Evolutionary conservation across 805 yeast species (phyloP), one percentile per base, ranked within the genome.

Genomic region (Candida boleticola): DNA sequence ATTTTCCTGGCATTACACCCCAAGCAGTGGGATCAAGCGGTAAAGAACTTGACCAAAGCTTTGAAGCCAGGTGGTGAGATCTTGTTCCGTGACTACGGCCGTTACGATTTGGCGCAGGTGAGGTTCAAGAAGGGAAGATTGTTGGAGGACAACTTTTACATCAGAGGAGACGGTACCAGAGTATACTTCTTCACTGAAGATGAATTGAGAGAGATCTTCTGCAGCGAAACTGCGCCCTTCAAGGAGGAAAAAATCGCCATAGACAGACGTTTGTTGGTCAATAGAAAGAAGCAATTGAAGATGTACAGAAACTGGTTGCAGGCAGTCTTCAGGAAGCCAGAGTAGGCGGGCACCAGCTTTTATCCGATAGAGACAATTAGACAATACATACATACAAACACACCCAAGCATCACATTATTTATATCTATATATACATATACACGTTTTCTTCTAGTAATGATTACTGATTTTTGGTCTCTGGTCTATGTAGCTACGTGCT

Each of bases 281-380:
- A 93, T 61, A 76, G 99, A 55, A 90, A 92, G 66, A 83, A 92
- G 58, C 85, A 85, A 61, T 67, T 93, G 49, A 93, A 93, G 65
- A 93, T 93, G 99, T 93, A 88, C 61, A 74, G 99, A 55, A 87
- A 89, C 45, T 93, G 99, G 99, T 67, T 93, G 43, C 99, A 93
- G 66, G 98, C 93, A 1, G 89, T 88, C 20, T 92, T 92, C 60
- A 75, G 69, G 41, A 66, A 32, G 13, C 46, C 43, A 35, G 17
- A 22, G 20, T 14, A 29, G 20, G 5, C 6, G 16, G 17, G 5
- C 20, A 20, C 23, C 13, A n/a, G n/a, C 29, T 19, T 16, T n/a
- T n/a, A n/a, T n/a, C n/a, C n/a, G n/a, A n/a, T n/a, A n/a, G n/a
- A n/a, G n/a, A n/a, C n/a, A n/a, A n/a, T n/a, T n/a, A n/a, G n/a